Conservation (phyloP, 805 yeast genomes). For the Cyberlindnera galapagoensis region DNA sequence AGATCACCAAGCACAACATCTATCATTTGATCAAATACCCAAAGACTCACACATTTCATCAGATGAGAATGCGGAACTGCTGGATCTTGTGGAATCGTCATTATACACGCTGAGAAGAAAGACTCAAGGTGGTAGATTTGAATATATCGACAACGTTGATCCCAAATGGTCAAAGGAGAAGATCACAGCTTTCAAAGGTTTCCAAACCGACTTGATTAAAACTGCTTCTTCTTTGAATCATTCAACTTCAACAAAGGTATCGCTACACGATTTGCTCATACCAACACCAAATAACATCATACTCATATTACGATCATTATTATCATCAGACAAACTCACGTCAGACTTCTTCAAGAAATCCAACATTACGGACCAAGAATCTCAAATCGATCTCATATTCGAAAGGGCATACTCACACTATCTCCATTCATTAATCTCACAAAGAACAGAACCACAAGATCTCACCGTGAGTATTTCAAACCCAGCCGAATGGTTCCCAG, state of each 20-base stretch:
- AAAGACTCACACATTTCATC: too few species aligned
- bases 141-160: slow-evolving; percentile 1
- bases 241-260: too few species aligned
- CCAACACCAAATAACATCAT: slow-evolving; percentile 5
- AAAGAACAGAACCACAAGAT: slow-evolving; percentile 15
- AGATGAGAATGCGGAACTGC: background rate
- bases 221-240: too few species aligned
- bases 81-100: slow-evolving; percentile 1
- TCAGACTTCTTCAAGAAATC: too few species aligned
- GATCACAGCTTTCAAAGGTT: too few species aligned
- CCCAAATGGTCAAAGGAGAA: background rate
- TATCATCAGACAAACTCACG: too few species aligned
- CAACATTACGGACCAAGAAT: background rate
- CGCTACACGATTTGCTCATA: slow-evolving; percentile 2
- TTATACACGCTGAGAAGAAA: slow-evolving; percentile 1
- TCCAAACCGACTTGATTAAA: too few species aligned
- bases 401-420: slow-evolving; percentile 10
- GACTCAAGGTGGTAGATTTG: background rate
- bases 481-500: slow-evolving; percentile 80
- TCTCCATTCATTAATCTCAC: slow-evolving; percentile 3
- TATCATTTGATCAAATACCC: too few species aligned
- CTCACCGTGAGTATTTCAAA: slow-evolving; percentile 38
- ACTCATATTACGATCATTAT: too few species aligned
- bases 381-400: slow-evolving; percentile 6
- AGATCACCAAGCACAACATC: too few species aligned